These are phyloP conservation scores for Craspedostauros australis DNA, from an alignment of 108 stramenopile species.

Conservation along the genomic window DNA sequence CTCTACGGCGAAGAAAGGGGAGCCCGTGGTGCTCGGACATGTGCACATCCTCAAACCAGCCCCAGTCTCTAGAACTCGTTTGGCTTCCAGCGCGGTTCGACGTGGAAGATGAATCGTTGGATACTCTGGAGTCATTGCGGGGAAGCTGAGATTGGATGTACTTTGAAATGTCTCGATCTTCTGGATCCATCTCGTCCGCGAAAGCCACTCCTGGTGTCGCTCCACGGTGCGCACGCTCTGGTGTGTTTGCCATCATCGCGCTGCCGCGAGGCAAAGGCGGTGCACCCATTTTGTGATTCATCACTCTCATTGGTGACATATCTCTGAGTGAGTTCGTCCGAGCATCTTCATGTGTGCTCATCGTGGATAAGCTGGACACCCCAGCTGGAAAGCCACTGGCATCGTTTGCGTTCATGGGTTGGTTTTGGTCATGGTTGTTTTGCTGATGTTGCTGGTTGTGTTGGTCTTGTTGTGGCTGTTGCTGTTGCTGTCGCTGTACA, in stretches of 20 bases:
- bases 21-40: not conserved
- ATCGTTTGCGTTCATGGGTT: too few species aligned
- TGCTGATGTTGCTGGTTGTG: too few species aligned
- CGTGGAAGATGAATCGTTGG: not conserved
- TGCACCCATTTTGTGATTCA: too few species aligned
- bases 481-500: too few species aligned
- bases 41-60: conserved; percentile 83
- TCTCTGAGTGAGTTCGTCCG: too few species aligned
- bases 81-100: conserved; percentile 12
- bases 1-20: not conserved
- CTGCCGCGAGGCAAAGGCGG: too few species aligned
- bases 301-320: too few species aligned
- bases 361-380: too few species aligned
- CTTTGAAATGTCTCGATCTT: not conserved
- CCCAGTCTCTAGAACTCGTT: conserved; percentile 50
- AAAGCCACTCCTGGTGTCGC: not conserved
- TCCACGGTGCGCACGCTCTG: not conserved
- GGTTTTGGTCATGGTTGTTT: too few species aligned
- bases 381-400: too few species aligned
- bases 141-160: not conserved
- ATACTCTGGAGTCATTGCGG: not conserved
- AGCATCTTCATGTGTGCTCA: too few species aligned
- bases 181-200: not conserved
- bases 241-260: not conserved
- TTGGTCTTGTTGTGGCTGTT: too few species aligned